Evolutionary conservation across 73 alveolate species (phyloP).

Genomic region (Paramecium tetraurelia): DNA sequence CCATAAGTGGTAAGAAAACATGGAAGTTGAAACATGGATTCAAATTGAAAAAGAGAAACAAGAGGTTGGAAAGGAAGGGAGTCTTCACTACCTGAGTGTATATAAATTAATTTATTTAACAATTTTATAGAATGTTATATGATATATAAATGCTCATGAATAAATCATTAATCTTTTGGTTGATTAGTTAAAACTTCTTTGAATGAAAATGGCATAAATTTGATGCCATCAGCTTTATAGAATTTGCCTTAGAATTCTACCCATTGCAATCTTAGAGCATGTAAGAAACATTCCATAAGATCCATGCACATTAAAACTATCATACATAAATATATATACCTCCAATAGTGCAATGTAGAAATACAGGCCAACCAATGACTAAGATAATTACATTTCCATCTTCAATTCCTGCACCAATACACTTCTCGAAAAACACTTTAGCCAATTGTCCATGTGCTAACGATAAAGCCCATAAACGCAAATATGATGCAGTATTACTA

Average conservation of each 20-base stretch:
- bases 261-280: conserved; percentile 98
- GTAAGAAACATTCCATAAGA: conserved; percentile 96
- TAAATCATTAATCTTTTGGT: background rate
- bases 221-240: conserved; percentile 94
- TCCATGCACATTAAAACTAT: conserved; percentile 97
- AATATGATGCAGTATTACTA: conserved; percentile 97
- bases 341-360: conserved; percentile 77
- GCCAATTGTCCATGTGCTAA: conserved; percentile 98
- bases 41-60: conserved; percentile 54
- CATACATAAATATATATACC: conserved; percentile 52
- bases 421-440: conserved; percentile 94
- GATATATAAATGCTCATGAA: background rate
- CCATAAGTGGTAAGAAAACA: conserved; percentile 43
- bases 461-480: conserved; percentile 99
- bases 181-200: background rate
- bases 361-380: conserved; percentile 83
- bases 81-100: conserved; percentile 58
- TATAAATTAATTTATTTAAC: background rate
- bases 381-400: conserved; percentile 72
- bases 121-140: background rate
- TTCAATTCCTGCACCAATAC: conserved; percentile 79
- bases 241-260: conserved; percentile 97
- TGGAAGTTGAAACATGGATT: conserved; percentile 62
- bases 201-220: conserved; percentile 90
- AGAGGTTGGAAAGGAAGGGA: conserved; percentile 61